Evolutionary conservation across 257 asterid genomes (phyloP).

Genomic region (Petunia secreta): DNA sequence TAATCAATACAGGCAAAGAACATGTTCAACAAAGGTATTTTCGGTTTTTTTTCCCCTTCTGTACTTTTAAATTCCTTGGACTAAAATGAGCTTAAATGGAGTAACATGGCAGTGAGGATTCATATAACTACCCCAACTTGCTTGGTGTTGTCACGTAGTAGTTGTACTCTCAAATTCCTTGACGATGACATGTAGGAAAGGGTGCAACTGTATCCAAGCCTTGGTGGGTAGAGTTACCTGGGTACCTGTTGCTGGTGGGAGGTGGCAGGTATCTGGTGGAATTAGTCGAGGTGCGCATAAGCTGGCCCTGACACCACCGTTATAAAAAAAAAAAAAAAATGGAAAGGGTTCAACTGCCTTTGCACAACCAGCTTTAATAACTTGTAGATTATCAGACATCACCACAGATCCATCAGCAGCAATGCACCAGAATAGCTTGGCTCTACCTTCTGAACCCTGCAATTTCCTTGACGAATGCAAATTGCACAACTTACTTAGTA

Average conservation of each 20-base stretch:
- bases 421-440: constrained; percentile 74
- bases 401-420: constrained; percentile 82
- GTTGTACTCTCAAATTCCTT: neutral
- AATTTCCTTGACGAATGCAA: neutral
- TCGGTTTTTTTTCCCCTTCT: too few relatives aligned
- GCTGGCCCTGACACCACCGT: too few relatives aligned
- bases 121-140: neutral
- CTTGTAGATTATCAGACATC: constrained; percentile 66
- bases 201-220: constrained; percentile 45
- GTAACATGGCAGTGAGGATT: too few relatives aligned
- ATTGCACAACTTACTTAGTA: neutral
- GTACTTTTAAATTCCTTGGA: too few relatives aligned
- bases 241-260: too few relatives aligned
- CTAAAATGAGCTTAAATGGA: too few relatives aligned
- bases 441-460: constrained; percentile 77
- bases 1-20: too few relatives aligned
- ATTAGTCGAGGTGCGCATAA: too few relatives aligned
- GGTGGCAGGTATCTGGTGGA: too few relatives aligned
- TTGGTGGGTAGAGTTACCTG: too few relatives aligned
- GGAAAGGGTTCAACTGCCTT: constrained; percentile 83
- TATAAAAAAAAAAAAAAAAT: too few relatives aligned
- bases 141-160: neutral
- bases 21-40: too few relatives aligned
- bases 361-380: constrained; percentile 72
- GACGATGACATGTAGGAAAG: constrained; percentile 61